phyloP scores from a whole-genome alignment of 2,329 filamentous ascomycete species.

The Diaporthe ilicicola region DNA sequence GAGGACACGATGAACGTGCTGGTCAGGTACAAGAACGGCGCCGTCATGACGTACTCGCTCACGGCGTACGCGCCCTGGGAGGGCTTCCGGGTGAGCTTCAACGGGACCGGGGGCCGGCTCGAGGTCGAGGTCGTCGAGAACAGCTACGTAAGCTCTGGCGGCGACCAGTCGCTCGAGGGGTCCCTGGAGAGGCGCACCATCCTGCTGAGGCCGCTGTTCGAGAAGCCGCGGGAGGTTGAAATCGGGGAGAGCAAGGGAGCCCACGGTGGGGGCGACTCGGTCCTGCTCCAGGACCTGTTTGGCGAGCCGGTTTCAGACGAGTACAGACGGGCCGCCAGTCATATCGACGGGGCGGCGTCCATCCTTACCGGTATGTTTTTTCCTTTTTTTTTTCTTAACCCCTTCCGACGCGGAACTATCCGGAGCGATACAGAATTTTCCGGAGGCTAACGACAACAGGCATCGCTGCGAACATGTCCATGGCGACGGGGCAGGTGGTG shows the following conservation, averaged over 20 bases:
- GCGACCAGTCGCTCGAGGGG: slow-evolving; percentile 64
- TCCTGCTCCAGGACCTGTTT: slow-evolving; percentile 66
- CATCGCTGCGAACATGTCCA: slow-evolving; percentile 66
- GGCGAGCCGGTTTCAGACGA: slow-evolving; percentile 60
- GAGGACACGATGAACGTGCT: slow-evolving; percentile 71
- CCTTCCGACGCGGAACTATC: slow-evolving; percentile 1
- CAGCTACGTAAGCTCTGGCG: slow-evolving; percentile 68
- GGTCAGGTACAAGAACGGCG: slow-evolving; percentile 64
- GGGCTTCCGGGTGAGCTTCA: slow-evolving; percentile 65
- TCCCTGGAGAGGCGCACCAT: slow-evolving; percentile 59
- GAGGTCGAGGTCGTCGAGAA: slow-evolving; percentile 71
- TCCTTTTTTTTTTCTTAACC: not conserved
- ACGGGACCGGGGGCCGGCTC: slow-evolving; percentile 65
- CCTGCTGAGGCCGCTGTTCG: slow-evolving; percentile 61
- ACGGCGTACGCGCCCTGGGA: slow-evolving; percentile 71
- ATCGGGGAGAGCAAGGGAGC: slow-evolving; percentile 61
- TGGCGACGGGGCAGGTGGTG: slow-evolving; percentile 64
- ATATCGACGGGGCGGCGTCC: slow-evolving; percentile 66
- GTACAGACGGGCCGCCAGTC: slow-evolving; percentile 63
- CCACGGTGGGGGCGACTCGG: slow-evolving; percentile 67
- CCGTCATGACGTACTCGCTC: slow-evolving; percentile 66
- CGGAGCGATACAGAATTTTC: not conserved
- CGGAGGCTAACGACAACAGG: slow-evolving; percentile 42
- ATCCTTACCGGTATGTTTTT: slow-evolving; percentile 54
- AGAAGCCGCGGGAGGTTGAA: slow-evolving; percentile 63